Conservation (phyloP, 2,329 filamentous ascomycete species). For the Ceratocystis diversiconidia region DNA sequence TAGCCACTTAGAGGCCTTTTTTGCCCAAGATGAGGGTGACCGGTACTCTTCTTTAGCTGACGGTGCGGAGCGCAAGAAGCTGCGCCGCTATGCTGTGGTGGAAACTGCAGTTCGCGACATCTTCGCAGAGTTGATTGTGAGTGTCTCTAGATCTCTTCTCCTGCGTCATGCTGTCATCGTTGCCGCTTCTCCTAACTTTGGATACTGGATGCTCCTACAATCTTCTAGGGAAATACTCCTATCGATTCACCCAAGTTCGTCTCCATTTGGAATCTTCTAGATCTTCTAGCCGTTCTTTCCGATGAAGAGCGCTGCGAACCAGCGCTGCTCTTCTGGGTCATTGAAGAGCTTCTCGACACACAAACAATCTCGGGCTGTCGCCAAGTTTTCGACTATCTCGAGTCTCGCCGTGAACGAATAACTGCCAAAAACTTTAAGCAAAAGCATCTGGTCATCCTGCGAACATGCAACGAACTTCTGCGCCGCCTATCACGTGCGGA, state of each 20-base stretch:
- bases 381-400: conserved; percentile 84
- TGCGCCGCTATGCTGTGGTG: conserved; percentile 52
- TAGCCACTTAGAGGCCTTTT: conserved; percentile 30
- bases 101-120: conserved; percentile 72
- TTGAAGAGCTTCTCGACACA: conserved; percentile 90
- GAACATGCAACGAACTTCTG: conserved; percentile 90
- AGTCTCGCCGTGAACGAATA: conserved; percentile 79
- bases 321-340: conserved; percentile 71
- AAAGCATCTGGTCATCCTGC: conserved; percentile 78
- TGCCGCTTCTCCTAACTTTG: too few species aligned
- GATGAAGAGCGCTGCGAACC: conserved; percentile 67
- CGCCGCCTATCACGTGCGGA: conserved; percentile 86
- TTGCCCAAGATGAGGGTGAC: conserved; percentile 23
- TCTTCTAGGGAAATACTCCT: conserved; percentile 44
- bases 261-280: conserved; percentile 82
- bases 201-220: too few species aligned
- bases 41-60: conserved; percentile 23
- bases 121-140: conserved; percentile 67
- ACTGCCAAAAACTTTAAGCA: conserved; percentile 66
- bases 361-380: conserved; percentile 88
- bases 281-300: conserved; percentile 77
- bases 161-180: too few species aligned
- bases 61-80: conserved; percentile 24
- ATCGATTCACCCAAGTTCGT: conserved; percentile 71
- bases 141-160: conserved; percentile 23